Conservation (phyloP, 768 basidiomycete genomes). For the Trametes cinnabarina region DNA sequence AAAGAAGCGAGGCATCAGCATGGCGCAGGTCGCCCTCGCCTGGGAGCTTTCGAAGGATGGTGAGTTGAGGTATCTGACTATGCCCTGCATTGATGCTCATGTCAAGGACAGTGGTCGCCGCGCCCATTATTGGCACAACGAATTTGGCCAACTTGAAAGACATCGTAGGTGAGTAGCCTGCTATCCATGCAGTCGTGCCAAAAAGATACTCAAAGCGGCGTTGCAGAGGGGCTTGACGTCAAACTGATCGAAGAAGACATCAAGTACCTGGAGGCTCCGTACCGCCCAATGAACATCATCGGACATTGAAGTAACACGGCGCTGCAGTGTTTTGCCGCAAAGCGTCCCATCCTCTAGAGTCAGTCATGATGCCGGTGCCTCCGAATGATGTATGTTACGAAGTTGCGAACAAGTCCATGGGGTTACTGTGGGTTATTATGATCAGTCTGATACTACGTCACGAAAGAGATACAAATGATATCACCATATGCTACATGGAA, state of each 20-base stretch:
- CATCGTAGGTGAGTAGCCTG: constrained; percentile 26
- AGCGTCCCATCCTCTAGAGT: too few species aligned
- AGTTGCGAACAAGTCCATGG: neutral
- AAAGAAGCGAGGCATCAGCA: constrained; percentile 36
- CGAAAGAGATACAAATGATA: neutral
- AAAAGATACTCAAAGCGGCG: neutral
- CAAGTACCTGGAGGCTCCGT: constrained; percentile 30
- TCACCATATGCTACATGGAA: constrained; percentile 10
- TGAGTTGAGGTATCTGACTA: neutral
- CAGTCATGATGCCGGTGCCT: neutral
- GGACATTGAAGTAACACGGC: neutral
- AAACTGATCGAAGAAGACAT: constrained; percentile 53
- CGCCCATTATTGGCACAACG: constrained; percentile 43
- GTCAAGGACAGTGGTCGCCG: constrained; percentile 25
- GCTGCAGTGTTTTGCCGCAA: too few species aligned
- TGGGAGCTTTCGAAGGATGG: constrained; percentile 32
- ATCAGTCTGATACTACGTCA: neutral
- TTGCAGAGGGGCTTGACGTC: constrained; percentile 40
- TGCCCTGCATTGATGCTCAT: neutral
- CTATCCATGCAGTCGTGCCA: neutral
- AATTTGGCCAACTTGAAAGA: constrained; percentile 38
- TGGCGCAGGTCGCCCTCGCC: constrained; percentile 41
- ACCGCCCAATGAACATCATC: constrained; percentile 42
- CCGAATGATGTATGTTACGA: neutral
- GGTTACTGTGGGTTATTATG: neutral